Base-by-base conservation (phyloP, 306 rosid genomes). In the Malus fusca region DNA sequence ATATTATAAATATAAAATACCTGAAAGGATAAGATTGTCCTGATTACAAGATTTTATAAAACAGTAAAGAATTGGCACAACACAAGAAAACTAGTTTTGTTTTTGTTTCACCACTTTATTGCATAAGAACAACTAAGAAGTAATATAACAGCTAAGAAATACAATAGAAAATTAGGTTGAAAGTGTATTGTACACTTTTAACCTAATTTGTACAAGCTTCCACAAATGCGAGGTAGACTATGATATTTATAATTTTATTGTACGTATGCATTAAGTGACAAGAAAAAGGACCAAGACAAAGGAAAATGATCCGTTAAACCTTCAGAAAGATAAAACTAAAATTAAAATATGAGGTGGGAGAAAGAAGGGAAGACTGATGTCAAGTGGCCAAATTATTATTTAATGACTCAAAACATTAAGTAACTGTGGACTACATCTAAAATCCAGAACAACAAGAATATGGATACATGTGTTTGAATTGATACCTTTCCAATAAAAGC, bases 401-500 rank as follows among this genome's bases (percentile, higher is more conserved):
- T 35, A n/a, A 13, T 33, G 19, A 14, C 11, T 71, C 22, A 22
- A 21, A 33, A 59, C 33, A 72, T 33, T 35, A 33, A 21, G 19
- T 33, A 55, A 13, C 28, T 68, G 77, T 59, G 64, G 64, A 44
- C 30, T 69, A 56, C 72, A 73, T 70, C 37, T 78, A 10, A 23
- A 25, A 60, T 2, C 61, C 46, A 48, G 48, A 35, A 81, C 11
- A 73, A 46, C 42, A 77, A 53, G 61, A 85, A 75, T 75, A 31
- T 14, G 53, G 13, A 68, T n/a, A n/a, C 59, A 71, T 62, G 46
- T 31, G 18, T 58, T 56, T 23, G 81, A 51, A 43, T 67, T 5
- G 4, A 68, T 85, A 94, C 98, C 97, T 94, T 94, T 66, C 98
- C 98, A 48, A 92, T 90, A 78, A 94, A 92, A 79, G 98, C 98